These are phyloP conservation scores for Passalora sequoiae DNA, from an alignment of 2,329 filamentous ascomycete genomes.

Conservation along the genomic window DNA sequence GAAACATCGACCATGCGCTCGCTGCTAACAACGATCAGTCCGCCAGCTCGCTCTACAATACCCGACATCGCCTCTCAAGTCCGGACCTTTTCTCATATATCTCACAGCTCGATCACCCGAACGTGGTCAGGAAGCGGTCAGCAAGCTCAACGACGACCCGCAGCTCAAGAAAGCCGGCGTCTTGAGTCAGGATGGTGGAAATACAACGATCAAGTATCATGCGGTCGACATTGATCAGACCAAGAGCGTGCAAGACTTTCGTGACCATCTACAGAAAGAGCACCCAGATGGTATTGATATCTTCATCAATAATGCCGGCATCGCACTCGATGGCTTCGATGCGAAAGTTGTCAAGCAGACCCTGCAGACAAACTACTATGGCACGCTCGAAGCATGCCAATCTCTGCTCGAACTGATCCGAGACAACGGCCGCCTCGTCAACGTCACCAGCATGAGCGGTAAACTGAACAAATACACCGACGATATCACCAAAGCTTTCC, in stretches of 20 bases:
- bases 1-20: background rate
- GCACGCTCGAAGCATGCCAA: conserved; percentile 44
- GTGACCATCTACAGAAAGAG: conserved; percentile 38
- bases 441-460: conserved; percentile 46
- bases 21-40: conserved; percentile 33
- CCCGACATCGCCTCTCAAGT: conserved; percentile 45
- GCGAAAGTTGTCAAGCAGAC: conserved; percentile 46
- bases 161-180: conserved; percentile 46
- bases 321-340: conserved; percentile 37
- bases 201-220: conserved; percentile 46
- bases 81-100: conserved; percentile 50
- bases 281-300: conserved; percentile 50
- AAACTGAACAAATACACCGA: conserved; percentile 46
- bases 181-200: conserved; percentile 39
- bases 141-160: conserved; percentile 40
- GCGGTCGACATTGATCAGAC: conserved; percentile 46
- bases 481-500: conserved; percentile 41
- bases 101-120: conserved; percentile 48
- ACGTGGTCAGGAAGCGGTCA: conserved; percentile 46
- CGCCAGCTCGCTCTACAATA: conserved; percentile 52
- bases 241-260: conserved; percentile 43
- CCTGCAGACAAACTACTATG: conserved; percentile 50
- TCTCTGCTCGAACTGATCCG: conserved; percentile 45
- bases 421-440: conserved; percentile 44
- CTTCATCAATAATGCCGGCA: conserved; percentile 51